phyloP scores from a whole-genome alignment of 148 eudicot genomes.

The Simmondsia chinensis region DNA sequence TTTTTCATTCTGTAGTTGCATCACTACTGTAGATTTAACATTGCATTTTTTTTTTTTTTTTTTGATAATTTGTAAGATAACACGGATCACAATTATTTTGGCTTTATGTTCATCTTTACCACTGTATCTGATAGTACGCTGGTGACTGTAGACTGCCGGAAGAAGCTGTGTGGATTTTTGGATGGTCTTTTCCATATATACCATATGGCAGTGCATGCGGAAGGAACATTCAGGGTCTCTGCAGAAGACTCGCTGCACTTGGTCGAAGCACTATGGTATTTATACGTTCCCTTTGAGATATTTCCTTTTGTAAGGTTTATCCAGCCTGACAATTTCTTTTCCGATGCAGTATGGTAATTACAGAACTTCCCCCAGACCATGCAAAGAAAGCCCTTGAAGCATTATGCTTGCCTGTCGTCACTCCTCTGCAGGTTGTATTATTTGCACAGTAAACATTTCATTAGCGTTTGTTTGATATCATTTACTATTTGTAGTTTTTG shows the following conservation, averaged over 20 bases:
- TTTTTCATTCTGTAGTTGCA: not conserved
- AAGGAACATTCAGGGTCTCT: constrained; percentile 80
- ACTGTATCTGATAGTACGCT: too few species aligned
- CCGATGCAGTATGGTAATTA: constrained; percentile 74
- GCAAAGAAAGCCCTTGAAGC: constrained; percentile 94
- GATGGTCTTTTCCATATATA: constrained; percentile 95
- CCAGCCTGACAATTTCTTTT: constrained; percentile 18
- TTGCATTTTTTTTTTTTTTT: not conserved
- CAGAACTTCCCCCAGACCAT: constrained; percentile 95
- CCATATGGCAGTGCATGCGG: constrained; percentile 74
- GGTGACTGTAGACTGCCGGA: constrained; percentile 90
- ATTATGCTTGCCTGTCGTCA: constrained; percentile 81
- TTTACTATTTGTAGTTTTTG: too few species aligned
- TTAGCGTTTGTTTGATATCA: too few species aligned
- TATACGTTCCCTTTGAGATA: not conserved
- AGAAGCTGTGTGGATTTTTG: constrained; percentile 82
- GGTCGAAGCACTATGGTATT: constrained; percentile 94
- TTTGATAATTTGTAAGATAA: not conserved
- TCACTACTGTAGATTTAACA: not conserved
- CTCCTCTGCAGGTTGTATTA: constrained; percentile 73
- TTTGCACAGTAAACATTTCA: not conserved
- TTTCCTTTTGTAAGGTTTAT: not conserved
- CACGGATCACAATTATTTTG: too few species aligned
- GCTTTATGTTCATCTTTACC: not conserved
- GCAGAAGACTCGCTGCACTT: constrained; percentile 93